A percentile compares a stretch with the other conserved stretches of the same genome.
Conservation (phyloP, 345 rosid species). For the Rhodamnia argentea region DNA sequence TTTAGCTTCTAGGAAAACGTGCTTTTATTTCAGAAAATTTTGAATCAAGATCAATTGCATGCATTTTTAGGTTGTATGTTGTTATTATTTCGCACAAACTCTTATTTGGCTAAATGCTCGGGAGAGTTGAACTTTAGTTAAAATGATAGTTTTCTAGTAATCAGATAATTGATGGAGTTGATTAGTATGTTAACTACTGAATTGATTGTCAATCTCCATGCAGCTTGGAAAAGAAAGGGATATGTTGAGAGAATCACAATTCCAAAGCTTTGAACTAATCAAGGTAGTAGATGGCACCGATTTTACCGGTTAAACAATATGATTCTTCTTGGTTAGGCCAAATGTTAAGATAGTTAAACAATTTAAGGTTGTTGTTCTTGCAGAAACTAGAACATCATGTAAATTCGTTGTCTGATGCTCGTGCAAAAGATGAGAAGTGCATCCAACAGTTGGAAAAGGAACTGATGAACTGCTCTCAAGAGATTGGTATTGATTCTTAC, state of each 20-base stretch:
- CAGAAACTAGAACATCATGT: constrained; percentile 56
- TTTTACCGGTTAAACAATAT: neutral
- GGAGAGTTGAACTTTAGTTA: neutral
- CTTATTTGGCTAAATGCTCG: neutral
- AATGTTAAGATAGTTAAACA: neutral
- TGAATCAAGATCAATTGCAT: neutral
- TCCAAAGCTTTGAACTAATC: constrained; percentile 57
- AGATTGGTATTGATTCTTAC: constrained; percentile 50
- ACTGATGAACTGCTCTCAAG: constrained; percentile 61
- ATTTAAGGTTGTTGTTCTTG: constrained; percentile 2
- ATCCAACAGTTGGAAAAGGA: constrained; percentile 62
- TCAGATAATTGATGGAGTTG: neutral
- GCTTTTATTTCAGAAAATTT: neutral
- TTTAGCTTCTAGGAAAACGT: neutral
- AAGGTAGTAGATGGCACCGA: constrained; percentile 25
- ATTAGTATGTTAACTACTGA: neutral
- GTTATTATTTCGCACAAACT: neutral
- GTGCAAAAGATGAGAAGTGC: constrained; percentile 36
- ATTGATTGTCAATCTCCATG: constrained; percentile 1
- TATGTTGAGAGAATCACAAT: constrained; percentile 55
- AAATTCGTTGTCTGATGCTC: constrained; percentile 55
- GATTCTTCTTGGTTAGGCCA: neutral
- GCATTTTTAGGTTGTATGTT: neutral
- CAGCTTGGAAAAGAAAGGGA: constrained; percentile 79
- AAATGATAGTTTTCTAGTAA: neutral